phyloP scores from a whole-genome alignment of 2,329 filamentous ascomycete genomes.

The Sphaceloma murrayae region DNA sequence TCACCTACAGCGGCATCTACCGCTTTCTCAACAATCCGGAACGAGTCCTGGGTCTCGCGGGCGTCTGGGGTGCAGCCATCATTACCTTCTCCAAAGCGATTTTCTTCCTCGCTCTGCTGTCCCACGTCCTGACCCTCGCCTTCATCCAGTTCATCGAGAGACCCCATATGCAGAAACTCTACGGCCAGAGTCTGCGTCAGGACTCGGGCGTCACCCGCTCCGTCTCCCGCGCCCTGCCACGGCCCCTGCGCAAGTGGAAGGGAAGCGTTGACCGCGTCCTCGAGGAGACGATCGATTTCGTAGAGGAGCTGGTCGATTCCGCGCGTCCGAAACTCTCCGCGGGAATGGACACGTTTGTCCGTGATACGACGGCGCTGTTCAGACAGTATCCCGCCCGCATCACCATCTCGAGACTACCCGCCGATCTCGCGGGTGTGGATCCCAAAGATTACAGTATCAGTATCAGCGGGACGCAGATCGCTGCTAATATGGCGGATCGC shows the following conservation, averaged over 20 bases:
- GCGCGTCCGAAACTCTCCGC: slow-evolving; percentile 78
- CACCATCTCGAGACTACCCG: slow-evolving; percentile 67
- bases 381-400: slow-evolving; percentile 81
- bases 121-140: slow-evolving; percentile 72
- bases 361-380: slow-evolving; percentile 79
- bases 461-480: slow-evolving; percentile 42
- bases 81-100: slow-evolving; percentile 85
- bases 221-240: slow-evolving; percentile 74
- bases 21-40: slow-evolving; percentile 97
- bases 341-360: slow-evolving; percentile 76
- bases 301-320: slow-evolving; percentile 81
- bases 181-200: slow-evolving; percentile 70
- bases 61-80: slow-evolving; percentile 88
- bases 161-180: slow-evolving; percentile 97
- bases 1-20: slow-evolving; percentile 96
- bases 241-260: slow-evolving; percentile 72
- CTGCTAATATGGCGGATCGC: slow-evolving; percentile 42
- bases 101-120: slow-evolving; percentile 75
- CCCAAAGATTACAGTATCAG: slow-evolving; percentile 69
- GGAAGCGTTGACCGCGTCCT: slow-evolving; percentile 80
- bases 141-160: slow-evolving; percentile 93
- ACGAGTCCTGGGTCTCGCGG: slow-evolving; percentile 82
- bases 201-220: slow-evolving; percentile 90
- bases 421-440: slow-evolving; percentile 70
- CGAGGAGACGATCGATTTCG: slow-evolving; percentile 75